These are phyloP conservation scores for Aspergillus nanangensis DNA, from an alignment of 495 filamentous ascomycete genomes.

Conservation along the genomic window DNA sequence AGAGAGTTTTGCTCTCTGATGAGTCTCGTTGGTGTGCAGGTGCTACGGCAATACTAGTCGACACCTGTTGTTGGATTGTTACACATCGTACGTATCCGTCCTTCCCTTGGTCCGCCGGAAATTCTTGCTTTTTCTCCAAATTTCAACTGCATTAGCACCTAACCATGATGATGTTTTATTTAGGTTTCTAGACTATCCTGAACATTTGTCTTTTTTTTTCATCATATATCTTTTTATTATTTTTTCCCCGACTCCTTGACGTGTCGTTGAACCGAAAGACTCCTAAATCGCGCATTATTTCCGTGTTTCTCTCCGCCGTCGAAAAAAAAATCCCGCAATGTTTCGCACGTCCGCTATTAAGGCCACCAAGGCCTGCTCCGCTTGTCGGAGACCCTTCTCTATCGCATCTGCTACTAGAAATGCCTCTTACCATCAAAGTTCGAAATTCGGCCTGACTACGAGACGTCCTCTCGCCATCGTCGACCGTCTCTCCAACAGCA, in stretches of 20 bases:
- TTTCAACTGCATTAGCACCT: too few species aligned
- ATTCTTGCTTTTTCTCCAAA: too few species aligned
- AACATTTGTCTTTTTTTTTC: too few species aligned
- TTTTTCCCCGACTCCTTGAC: too few species aligned
- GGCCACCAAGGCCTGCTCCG: conserved; percentile 45
- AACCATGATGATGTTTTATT: too few species aligned
- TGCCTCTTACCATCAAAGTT: conserved; percentile 32
- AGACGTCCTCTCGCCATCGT: conserved; percentile 38
- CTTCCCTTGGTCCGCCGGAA: conserved; percentile 33
- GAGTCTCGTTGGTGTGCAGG: conserved; percentile 39
- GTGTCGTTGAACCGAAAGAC: too few species aligned
- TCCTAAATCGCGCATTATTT: conserved; percentile 7
- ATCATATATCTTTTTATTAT: background rate
- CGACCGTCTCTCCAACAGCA: conserved; percentile 30
- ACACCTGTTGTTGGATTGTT: conserved; percentile 33
- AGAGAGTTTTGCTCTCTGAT: conserved; percentile 41
- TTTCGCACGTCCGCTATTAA: conserved; percentile 42
- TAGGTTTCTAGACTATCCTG: too few species aligned
- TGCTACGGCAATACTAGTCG: conserved; percentile 45
- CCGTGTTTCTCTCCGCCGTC: conserved; percentile 10
- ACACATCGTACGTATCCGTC: conserved; percentile 12
- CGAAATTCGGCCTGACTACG: conserved; percentile 41
- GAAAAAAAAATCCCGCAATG: conserved; percentile 37
- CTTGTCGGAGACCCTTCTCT: conserved; percentile 40
- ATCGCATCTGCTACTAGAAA: conserved; percentile 41